Percentiles rank a stretch among this genome's conserved stretches.
Conservation (phyloP, 441 rosid species). For the Gossypium schwendimanii region DNA sequence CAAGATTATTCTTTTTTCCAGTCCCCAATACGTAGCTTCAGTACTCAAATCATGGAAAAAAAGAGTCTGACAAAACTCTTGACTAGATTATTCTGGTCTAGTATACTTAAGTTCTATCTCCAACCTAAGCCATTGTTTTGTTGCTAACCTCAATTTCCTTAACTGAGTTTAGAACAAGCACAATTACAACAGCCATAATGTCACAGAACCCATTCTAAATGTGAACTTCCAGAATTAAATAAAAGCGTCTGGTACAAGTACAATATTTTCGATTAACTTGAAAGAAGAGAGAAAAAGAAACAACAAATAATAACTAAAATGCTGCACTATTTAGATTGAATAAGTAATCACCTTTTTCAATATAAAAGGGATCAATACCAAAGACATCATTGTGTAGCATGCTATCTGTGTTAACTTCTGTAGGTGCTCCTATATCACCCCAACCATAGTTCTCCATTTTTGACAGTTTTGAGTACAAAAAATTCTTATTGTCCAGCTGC, state of each 20-base stretch:
- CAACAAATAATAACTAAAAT: background rate
- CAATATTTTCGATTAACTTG: background rate
- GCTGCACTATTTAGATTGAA: background rate
- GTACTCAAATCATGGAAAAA: background rate
- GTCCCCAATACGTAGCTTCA: background rate
- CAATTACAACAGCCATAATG: background rate
- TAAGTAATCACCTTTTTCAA: slow-evolving; percentile 55
- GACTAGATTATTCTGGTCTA: slow-evolving; percentile 1
- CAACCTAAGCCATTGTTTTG: background rate
- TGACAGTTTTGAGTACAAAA: slow-evolving; percentile 33
- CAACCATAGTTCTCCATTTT: slow-evolving; percentile 73
- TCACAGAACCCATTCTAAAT: background rate
- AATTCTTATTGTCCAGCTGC: slow-evolving; percentile 37
- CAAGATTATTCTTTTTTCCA: background rate
- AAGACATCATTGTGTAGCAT: slow-evolving; percentile 48
- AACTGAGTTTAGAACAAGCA: background rate
- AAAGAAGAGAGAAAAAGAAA: background rate
- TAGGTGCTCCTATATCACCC: slow-evolving; percentile 47
- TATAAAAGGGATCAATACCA: slow-evolving; percentile 76
- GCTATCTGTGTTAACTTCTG: slow-evolving; percentile 31
- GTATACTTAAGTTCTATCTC: background rate
- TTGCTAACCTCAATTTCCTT: background rate
- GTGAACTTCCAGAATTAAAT: background rate
- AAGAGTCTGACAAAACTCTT: background rate
- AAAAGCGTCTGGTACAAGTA: background rate